Evolutionary conservation across 2,329 filamentous ascomycete species (phyloP), one percentile per base, ranked within the genome.

Genomic region (Tolypocladium tropicale): DNA sequence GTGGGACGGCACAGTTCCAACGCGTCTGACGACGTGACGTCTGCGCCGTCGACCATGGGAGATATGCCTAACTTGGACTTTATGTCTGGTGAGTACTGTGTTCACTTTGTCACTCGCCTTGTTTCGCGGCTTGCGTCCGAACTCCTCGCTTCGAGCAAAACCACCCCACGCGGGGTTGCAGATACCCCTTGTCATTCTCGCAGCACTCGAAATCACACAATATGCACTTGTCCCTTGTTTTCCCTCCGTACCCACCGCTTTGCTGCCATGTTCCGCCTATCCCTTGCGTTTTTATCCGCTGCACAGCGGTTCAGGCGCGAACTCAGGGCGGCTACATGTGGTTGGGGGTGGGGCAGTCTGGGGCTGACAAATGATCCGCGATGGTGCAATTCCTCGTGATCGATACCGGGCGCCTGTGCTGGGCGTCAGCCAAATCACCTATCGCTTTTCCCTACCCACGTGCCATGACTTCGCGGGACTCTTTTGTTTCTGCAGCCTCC

Each of bases 341-440:
- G 61, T 59, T 59, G 57, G 28, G 57, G 58, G 62, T 61, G 62
- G 63, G 58, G 57, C 58, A 33, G n/a, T 37, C 21, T 25, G 68
- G 63, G 60, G 68, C 71, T 72, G 71, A 72, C 73, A 74, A 77
- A 75, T 76, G 68, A 67, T 63, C 63, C 67, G 63, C 70, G 74
- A 83, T 83, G 79, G 76, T 78, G 81, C 78, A 76, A 84, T 83
- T 79, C 70, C 80, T 74, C 79, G 79, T 82, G 80, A 83, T 76
- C 72, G 74, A 58, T 62, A 59, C 58, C 46, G 21, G 32, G 51
- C 56, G 21, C 23, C n/a, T 52, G n/a, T 16, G 32, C 7, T 36
- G 12, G 16, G 6, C 18, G 3, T 33, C n/a, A 28, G 12, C 21
- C 4, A 36, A 25, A n/a, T 16, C 4, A 28, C 14, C 11, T 28